Base-by-base conservation (phyloP, 352 stramenopile species). In the Pythium dissotocum region DNA sequence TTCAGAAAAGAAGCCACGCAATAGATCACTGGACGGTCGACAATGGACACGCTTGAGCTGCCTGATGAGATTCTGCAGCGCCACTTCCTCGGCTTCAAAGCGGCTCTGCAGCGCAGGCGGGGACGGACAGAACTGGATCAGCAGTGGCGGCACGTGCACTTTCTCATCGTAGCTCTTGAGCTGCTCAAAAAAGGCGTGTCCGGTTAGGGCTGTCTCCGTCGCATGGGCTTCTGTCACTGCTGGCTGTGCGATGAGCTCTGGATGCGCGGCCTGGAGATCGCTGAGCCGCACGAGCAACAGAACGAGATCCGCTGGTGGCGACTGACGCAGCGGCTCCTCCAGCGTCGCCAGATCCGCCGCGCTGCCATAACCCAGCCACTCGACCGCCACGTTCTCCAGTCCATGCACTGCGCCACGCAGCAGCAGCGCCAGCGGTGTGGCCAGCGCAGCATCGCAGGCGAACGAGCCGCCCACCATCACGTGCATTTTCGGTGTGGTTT, bases 311-410 rank as follows among this genome's bases (percentile, higher is more conserved):
- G 70, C 58, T 42, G 54, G 52, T 26, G 33, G 33, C 1, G 44
- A 24, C 35, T 42, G 40, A 33, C 52, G 53, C 54, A 66, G 49
- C 24, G 35, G 33, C 46, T 65, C 59, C 16, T 62, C 13, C 3
- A 64, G 51, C 13, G 77, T 61, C 8, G 68, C 51, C 18, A 83
- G 70, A 28, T 83, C 58, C 56, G 65, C 63, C 0, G 81, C 49
- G 65, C 72, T 80, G 38, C 80, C 83, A 63, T 91, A 91, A 35
- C 53, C 61, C 33, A 91, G 65, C 83, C 83, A 91, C 36, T 89
- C 70, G 44, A 88, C 53, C 14, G 73, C 63, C 21, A 78, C 71
- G 13, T 63, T n/a, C 35, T 61, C 14, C 61, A 55, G 42, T 44
- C 70, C 38, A 83, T 60, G n/a, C 62, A 71, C 71, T 79, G 65